Base-by-base conservation (phyloP, 2,329 filamentous ascomycete genomes). In the Rhinocladiella similis region DNA sequence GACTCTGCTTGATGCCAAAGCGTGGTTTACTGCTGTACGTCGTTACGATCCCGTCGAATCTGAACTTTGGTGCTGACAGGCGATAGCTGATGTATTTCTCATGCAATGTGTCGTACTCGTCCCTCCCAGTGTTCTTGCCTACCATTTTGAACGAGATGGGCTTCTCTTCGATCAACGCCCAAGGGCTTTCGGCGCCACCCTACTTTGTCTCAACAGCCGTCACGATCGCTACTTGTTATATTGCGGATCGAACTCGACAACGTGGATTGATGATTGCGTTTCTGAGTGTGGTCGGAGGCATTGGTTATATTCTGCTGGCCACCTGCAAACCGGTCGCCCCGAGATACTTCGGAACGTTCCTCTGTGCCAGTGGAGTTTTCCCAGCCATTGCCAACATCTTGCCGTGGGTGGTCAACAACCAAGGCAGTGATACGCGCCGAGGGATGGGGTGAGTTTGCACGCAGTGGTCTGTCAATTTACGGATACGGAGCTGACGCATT, bases 111-210 rank as follows among this genome's bases (percentile, higher is more conserved):
- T 85, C 84, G 45, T 89, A 85, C 69, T 81, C 82, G 5, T 85
- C 82, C 1, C 75, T 88, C 3, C 83, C 85, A 0, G 83, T 86
- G 1, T 88, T 87, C 64, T 75, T 88, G 1, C 85, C 85, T 0
- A 81, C 83, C 1, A 85, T 88, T 61, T 73, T 88, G 13, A 72
- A 77, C 47, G 76, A 82, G 53, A 88, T 91, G 84, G 87, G 88
- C 9, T 90, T 86, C 71, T 81, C 80, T 0, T 74, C 79, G 13
- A 80, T 90, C 58, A 77, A 84, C 56, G 85, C 88, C 0, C 88
- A 91, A 70, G 88, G 87, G 1, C 78, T 91, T 12, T 86, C 86
- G 0, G 86, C 87, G 0, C 87, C 87, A 1, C 86, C 87, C 0
- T 90, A 87, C 69, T 83, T 90, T 63, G 70, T 88, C 14, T 80